Evolutionary conservation across 2,329 filamentous ascomycete genomes (phyloP).

Genomic region (Bipolaris bicolor): DNA sequence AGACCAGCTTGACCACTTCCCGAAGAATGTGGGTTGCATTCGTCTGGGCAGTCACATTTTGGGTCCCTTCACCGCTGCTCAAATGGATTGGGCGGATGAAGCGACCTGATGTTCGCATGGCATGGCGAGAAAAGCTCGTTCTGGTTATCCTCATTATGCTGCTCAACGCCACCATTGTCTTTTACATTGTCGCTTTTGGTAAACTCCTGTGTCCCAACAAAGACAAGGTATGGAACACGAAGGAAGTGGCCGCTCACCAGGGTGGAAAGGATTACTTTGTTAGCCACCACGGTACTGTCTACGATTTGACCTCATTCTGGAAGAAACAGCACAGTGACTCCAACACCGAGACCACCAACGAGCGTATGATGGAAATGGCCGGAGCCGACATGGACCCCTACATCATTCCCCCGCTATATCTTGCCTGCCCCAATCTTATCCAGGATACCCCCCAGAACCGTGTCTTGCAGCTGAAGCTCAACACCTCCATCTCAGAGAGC

Average conservation of each 20-base stretch:
- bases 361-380: conserved; percentile 76
- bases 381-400: conserved; percentile 83
- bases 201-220: conserved; percentile 86
- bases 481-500: conserved; percentile 59
- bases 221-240: conserved; percentile 82
- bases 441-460: conserved; percentile 52
- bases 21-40: conserved; percentile 80
- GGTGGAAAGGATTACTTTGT: conserved; percentile 84
- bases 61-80: conserved; percentile 87
- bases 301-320: conserved; percentile 91
- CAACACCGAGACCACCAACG: conserved; percentile 62
- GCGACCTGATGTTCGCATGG: conserved; percentile 92
- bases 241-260: conserved; percentile 72
- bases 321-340: conserved; percentile 81
- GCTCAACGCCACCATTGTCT: conserved; percentile 81
- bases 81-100: conserved; percentile 92
- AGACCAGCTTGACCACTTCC: conserved; percentile 65
- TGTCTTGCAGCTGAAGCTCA: conserved; percentile 64
- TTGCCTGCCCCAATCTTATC: conserved; percentile 77
- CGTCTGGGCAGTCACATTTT: conserved; percentile 89
- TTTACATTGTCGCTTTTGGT: conserved; percentile 91
- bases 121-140: conserved; percentile 94
- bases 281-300: conserved; percentile 84
- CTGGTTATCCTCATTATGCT: conserved; percentile 80
- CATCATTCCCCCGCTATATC: conserved; percentile 77